Base-by-base conservation (phyloP, 2,329 filamentous ascomycete species). In the Sporothrix luriei region DNA sequence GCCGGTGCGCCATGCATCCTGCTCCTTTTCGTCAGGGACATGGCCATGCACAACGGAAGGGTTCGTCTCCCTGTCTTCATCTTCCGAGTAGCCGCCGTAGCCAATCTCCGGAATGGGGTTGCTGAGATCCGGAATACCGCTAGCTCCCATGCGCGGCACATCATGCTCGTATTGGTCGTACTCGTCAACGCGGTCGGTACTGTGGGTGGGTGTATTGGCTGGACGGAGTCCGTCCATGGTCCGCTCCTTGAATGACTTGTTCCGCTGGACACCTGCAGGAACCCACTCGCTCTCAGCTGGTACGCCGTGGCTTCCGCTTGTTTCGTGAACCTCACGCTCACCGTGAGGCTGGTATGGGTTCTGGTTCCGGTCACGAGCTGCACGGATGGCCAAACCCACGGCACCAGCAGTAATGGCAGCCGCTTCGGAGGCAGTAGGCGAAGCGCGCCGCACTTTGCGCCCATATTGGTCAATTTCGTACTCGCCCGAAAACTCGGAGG, bases 21-120 rank as follows among this genome's bases (percentile, higher is more conserved):
- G 70, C 13, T 74, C 72, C 7, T 73, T 72, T 33, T 71, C 71
- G 66, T 87, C 89, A 65, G 91, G 85, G 0, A 89, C 90, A 0
- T 57, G 68, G 21, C 91, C 92, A 73, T 93, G 87, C 52, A 96
- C 88, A 65, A 94, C 84, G 0, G 94, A 97, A 2, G 93, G 93
- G 76, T 96, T 96, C 21, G 93, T 97, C 59, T 88, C 90, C 19
- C 92, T 85, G 29, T 74, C 57, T n/a, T 62, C 73, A 72, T 96
- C 93, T 49, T 87, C 85, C 13, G 85, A 82, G 70, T 83, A 81
- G 66, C 79, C 82, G 65, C 79, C 82, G 73, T 92, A 90, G 4
- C 90, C 92, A 75, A 91, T 88, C 76, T 94, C 93, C 0, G 91
- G 92, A 82, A 94, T 87, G 5, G 91, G 90, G 74, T 94, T 84